These are phyloP conservation scores for Adansonia digitata DNA, from an alignment of 345 rosid species.

Conservation along the genomic window DNA sequence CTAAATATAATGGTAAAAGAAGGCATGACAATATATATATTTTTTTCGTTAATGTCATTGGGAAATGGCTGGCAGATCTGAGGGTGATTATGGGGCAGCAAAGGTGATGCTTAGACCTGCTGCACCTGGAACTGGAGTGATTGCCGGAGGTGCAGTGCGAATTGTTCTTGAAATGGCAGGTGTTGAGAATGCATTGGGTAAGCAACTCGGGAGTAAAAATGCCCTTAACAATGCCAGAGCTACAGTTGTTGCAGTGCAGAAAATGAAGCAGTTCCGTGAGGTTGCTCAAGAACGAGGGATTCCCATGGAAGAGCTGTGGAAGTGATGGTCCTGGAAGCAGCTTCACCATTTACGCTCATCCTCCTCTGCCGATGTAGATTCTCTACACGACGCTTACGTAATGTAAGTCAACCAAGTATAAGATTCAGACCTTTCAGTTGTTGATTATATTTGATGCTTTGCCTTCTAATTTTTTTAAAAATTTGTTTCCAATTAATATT, in stretches of 20 bases:
- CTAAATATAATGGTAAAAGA: neutral
- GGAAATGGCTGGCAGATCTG: slow-evolving; percentile 45
- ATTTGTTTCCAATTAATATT: neutral
- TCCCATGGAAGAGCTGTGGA: slow-evolving; percentile 91
- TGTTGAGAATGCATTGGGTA: slow-evolving; percentile 77
- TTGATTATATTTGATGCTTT: neutral
- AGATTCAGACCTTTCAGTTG: neutral
- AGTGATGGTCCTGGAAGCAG: slow-evolving; percentile 28
- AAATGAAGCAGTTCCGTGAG: slow-evolving; percentile 77
- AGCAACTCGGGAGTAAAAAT: slow-evolving; percentile 73
- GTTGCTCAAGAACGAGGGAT: slow-evolving; percentile 86
- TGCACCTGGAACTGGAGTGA: slow-evolving; percentile 87
- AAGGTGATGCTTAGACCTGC: slow-evolving; percentile 96
- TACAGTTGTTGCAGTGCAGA: slow-evolving; percentile 64
- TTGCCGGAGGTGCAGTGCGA: slow-evolving; percentile 90
- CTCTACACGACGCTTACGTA: neutral
- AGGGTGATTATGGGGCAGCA: slow-evolving; percentile 82
- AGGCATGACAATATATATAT: neutral
- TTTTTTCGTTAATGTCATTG: neutral
- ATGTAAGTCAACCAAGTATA: neutral
- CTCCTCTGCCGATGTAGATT: neutral
- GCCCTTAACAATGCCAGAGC: slow-evolving; percentile 95
- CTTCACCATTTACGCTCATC: neutral
- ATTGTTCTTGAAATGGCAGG: slow-evolving; percentile 93
- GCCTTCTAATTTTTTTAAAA: neutral